Evolutionary conservation across 192 early-diverging fungal species (phyloP).

Genomic region (Kappamyces sp.): DNA sequence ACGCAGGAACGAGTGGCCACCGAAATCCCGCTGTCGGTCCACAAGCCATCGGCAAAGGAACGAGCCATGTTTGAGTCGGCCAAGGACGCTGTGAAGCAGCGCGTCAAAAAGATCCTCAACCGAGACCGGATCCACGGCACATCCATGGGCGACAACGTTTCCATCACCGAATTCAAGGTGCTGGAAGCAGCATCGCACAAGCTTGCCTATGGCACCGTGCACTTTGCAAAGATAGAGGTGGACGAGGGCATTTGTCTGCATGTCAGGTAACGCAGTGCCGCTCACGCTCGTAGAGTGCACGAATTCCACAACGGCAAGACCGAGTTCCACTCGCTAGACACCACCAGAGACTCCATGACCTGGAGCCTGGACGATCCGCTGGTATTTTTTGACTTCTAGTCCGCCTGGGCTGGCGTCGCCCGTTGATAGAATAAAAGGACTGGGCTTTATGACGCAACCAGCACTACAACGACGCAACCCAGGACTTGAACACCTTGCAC

Average conservation of each 20-base stretch:
- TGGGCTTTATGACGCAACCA: no score
- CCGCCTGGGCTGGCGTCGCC: no score
- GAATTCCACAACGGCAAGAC: constrained; percentile 6
- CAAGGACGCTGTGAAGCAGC: background rate
- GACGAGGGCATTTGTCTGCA: background rate
- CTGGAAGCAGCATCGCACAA: background rate
- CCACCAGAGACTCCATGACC: constrained; percentile 1
- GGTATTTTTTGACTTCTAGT: constrained; percentile 9
- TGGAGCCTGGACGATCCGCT: constrained; percentile 7
- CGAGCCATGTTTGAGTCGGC: background rate
- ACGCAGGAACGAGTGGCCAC: constrained; percentile 3
- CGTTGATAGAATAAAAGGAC: no score
- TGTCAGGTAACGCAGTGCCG: background rate
- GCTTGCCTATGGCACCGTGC: constrained; percentile 1
- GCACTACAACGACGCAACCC: constrained; percentile 18
- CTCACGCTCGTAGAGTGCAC: background rate
- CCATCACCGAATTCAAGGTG: background rate
- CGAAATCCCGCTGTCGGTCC: background rate
- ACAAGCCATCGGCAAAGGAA: background rate
- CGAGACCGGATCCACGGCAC: background rate
- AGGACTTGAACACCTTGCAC: constrained; percentile 21
- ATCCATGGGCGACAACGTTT: background rate
- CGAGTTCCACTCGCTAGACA: constrained; percentile 6
- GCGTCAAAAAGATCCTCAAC: background rate
- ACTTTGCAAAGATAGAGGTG: background rate